Evolutionary conservation across 2,329 filamentous ascomycete genomes (phyloP).

Genomic region (Xylaria sp.): DNA sequence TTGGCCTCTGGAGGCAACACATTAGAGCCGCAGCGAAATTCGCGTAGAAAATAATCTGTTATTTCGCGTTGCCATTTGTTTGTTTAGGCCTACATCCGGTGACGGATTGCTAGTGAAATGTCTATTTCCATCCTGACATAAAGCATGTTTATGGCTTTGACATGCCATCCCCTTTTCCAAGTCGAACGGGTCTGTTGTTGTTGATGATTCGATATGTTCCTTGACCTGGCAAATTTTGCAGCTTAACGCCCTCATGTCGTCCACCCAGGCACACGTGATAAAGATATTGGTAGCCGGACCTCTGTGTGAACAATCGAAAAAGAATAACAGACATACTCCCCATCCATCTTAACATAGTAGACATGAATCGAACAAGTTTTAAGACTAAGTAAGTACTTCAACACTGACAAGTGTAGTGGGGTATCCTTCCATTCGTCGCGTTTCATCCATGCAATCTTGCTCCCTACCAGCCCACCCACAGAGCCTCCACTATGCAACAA

Average conservation of each 20-base stretch:
- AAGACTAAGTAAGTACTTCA: slow-evolving; percentile 40
- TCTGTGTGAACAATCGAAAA: slow-evolving; percentile 38
- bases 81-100: slow-evolving; percentile 53
- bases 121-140: slow-evolving; percentile 54
- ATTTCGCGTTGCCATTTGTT: slow-evolving; percentile 42
- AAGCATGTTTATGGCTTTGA: slow-evolving; percentile 38
- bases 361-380: slow-evolving; percentile 44
- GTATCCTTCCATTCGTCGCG: slow-evolving; percentile 51
- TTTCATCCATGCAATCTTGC: slow-evolving; percentile 51
- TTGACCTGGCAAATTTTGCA: slow-evolving; percentile 39
- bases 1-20: slow-evolving; percentile 3
- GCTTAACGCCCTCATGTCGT: slow-evolving; percentile 39
- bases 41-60: slow-evolving; percentile 29
- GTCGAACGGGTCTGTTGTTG: slow-evolving; percentile 39
- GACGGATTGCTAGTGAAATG: slow-evolving; percentile 53
- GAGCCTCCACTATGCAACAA: slow-evolving; percentile 44
- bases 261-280: slow-evolving; percentile 35
- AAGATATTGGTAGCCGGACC: slow-evolving; percentile 44
- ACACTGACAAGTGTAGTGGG: slow-evolving; percentile 47
- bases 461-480: slow-evolving; percentile 40
- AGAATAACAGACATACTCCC: slow-evolving; percentile 33
- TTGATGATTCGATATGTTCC: slow-evolving; percentile 36
- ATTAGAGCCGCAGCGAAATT: slow-evolving; percentile 8
- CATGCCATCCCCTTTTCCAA: slow-evolving; percentile 43
- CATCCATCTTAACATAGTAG: slow-evolving; percentile 44